Base-by-base conservation (phyloP, 2,329 filamentous ascomycete genomes). In the Dactylellina haptotyla region DNA sequence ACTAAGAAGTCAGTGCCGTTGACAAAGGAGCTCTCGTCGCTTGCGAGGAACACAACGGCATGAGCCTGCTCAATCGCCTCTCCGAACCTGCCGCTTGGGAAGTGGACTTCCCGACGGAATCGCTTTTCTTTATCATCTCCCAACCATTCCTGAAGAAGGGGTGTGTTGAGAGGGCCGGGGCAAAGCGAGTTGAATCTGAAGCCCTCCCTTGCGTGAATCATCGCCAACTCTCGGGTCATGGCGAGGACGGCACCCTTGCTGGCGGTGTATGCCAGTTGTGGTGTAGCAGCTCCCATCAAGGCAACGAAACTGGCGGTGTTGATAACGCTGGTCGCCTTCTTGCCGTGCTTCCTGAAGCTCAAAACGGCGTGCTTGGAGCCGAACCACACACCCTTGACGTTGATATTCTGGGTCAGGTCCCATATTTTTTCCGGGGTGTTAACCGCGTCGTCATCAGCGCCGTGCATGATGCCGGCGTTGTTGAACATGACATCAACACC, bases 361-460 rank as follows among this genome's bases (percentile, higher is more conserved):
- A 94, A 84, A 26, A 97, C 89, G 4, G 93, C 92, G 81, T 97
- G 92, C 85, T 97, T 97, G 86, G 88, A 90, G 73, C 93, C 93
- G 81, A 88, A 97, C 93, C 93, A 97, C n/a, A 97, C 93, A 45
- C 93, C 93, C 87, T 97, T 97, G 81, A 97, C 93, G 82, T 97
- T 97, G 84, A 97, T 96, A 80, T 88, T 89, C 75, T 96, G 92
- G 3, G 93, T 97, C 77, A 96, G 83, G 79, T 97, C 92, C 93
- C 93, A 97, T 84, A 97, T 93, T 78, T 87, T 88, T 83, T 97
- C 92, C 56, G 91, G 89, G 0, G 93, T 97, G 80, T 90, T 87
- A 80, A 96, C 84, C 53, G 93, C 92, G 81, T 92, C 89, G 79
- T 87, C 89, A 81, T 93, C 90, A 54, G 90, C 85, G 51, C 88